These are phyloP conservation scores for Aquilaria agallochum DNA, from an alignment of 441 rosid species.

Conservation along the genomic window DNA sequence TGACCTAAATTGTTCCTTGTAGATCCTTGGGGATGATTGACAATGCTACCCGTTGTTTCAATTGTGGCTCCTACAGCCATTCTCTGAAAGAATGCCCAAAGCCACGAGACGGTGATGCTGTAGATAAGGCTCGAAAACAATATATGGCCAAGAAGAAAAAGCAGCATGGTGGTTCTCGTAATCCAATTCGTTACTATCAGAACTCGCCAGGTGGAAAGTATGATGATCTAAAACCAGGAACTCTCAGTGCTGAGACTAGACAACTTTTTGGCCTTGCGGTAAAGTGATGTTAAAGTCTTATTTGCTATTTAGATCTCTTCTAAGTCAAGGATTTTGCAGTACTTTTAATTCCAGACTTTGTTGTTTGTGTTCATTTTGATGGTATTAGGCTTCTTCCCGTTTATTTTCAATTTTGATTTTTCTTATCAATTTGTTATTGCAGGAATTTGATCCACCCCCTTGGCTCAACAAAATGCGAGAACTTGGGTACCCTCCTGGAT, in stretches of 20 bases:
- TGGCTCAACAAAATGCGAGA: constrained; percentile 97
- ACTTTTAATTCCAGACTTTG: not conserved
- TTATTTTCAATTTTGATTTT: not conserved
- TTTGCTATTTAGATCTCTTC: too few relatives aligned
- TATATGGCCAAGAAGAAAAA: constrained; percentile 57
- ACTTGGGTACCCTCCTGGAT: constrained; percentile 97
- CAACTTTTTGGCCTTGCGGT: constrained; percentile 85
- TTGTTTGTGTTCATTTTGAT: not conserved
- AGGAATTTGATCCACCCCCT: constrained; percentile 99
- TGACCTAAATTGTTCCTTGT: constrained; percentile 19
- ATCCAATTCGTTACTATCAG: constrained; percentile 73
- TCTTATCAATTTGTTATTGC: constrained; percentile 7
- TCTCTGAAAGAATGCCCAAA: constrained; percentile 79
- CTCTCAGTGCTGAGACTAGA: constrained; percentile 76
- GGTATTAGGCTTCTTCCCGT: not conserved
- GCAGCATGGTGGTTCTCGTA: constrained; percentile 53
- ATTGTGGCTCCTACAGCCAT: constrained; percentile 93
- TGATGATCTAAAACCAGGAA: constrained; percentile 89
- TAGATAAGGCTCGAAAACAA: constrained; percentile 76
- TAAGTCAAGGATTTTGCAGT: too few relatives aligned
- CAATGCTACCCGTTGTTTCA: constrained; percentile 89
- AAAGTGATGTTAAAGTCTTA: constrained; percentile 18
- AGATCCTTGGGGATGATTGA: constrained; percentile 72
- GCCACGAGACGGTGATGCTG: constrained; percentile 84
- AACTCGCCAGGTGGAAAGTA: constrained; percentile 70